Base-by-base conservation (phyloP, 1,284 basidiomycete genomes). In the Puccinia sorghi region DNA sequence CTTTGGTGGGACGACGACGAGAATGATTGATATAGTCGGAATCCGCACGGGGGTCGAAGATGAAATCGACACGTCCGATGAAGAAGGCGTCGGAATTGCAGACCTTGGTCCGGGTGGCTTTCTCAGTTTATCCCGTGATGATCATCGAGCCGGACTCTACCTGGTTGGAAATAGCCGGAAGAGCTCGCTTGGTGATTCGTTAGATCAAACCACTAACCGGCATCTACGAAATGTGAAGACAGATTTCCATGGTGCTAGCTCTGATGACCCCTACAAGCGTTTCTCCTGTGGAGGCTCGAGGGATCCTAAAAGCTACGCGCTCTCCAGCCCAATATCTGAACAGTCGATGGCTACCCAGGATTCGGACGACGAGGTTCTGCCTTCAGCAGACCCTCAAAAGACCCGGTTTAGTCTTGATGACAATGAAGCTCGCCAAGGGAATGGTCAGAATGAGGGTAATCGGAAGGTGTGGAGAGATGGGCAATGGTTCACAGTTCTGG, bases 1-100 rank as follows among this genome's bases (percentile, higher is more conserved):
- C 74, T 99, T 99, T 83, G 96, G 96, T 0, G 97, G 96, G 0
- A 98, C 97, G 8, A 97, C 97, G 0, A 90, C 92, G 7, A 88
- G 94, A 79, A 99, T 99, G 97, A 88, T 99, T 61, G 94, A 98
- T 83, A 90, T 99, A 11, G 88, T 98, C n/a, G 95, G 96, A 0
- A 98, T 99, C 81, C 87, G 93, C 11, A 97, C 94, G 0, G 95
- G 96, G 0, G 93, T 99, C 0, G 83, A 85, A 71, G 86, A 86
- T 75, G 95, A 97, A 82, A 94, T 97, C 81, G 94, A 94, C 66
- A 90, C 88, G 81, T 91, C 90, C 80, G 92, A 91, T 82, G 93
- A 95, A 61, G 92, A 93, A 59, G 43, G 41, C 13, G 25, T 20
- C 22, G 56, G 56, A 15, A 73, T 73, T 9, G 37, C 39, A 90